Conservation (phyloP, 2,329 filamentous ascomycete species). For the Phialemonium atrogriseum region DNA sequence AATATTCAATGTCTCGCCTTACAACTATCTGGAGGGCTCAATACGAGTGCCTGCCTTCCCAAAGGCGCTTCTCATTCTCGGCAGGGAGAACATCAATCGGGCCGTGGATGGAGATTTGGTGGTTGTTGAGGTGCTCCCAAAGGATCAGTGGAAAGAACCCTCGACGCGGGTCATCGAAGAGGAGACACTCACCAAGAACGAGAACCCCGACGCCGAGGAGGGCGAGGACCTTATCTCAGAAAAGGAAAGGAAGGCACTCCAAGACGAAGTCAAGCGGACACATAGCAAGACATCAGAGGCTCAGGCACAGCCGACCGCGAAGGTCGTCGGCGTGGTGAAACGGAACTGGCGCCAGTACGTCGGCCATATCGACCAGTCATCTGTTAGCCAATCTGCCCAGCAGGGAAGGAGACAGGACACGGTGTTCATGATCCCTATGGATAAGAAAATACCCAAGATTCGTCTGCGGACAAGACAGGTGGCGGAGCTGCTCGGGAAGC, state of each 20-base stretch:
- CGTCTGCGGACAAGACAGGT: slow-evolving; percentile 86
- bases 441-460: slow-evolving; percentile 96
- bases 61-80: slow-evolving; percentile 78
- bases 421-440: slow-evolving; percentile 95
- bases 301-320: slow-evolving; percentile 80
- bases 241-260: slow-evolving; percentile 74
- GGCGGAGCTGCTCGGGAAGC: slow-evolving; percentile 79
- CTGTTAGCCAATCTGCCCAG: slow-evolving; percentile 63
- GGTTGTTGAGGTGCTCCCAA: slow-evolving; percentile 84
- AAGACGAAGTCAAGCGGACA: slow-evolving; percentile 82
- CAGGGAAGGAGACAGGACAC: slow-evolving; percentile 81
- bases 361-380: slow-evolving; percentile 84
- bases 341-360: slow-evolving; percentile 98
- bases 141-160: slow-evolving; percentile 94
- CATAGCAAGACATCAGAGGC: slow-evolving; percentile 71
- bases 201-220: slow-evolving; percentile 82
- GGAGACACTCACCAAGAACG: slow-evolving; percentile 82
- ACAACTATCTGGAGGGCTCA: slow-evolving; percentile 94
- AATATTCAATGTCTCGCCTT: slow-evolving; percentile 90
- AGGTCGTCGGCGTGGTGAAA: slow-evolving; percentile 85
- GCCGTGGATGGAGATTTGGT: slow-evolving; percentile 87
- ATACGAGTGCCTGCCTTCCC: slow-evolving; percentile 87
- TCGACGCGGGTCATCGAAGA: slow-evolving; percentile 96
- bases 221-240: slow-evolving; percentile 74
- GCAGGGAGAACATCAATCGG: slow-evolving; percentile 92